Percentiles rank a stretch among this genome's conserved stretches.
Evolutionary conservation across 1,284 basidiomycete species (phyloP).

Genomic region (Schizophyllum amplum): DNA sequence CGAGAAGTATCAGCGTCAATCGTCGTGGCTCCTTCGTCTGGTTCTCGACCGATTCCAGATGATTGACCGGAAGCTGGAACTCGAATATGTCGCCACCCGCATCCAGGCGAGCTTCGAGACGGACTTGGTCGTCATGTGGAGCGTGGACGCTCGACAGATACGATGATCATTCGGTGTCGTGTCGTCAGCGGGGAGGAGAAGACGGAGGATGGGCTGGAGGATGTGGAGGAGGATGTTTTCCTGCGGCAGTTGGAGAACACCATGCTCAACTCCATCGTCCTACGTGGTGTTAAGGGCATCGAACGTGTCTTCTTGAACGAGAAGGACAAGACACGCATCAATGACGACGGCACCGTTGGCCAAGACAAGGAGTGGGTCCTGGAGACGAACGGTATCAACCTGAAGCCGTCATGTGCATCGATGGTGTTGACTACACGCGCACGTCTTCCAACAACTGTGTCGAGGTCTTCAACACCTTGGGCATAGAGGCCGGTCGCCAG

Average conservation of each 20-base stretch:
- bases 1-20: conserved; percentile 90
- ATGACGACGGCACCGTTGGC: conserved; percentile 58
- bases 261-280: conserved; percentile 92
- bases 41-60: conserved; percentile 97
- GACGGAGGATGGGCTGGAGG: conserved; percentile 73
- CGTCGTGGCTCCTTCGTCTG: conserved; percentile 95
- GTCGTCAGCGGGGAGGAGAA: conserved; percentile 87
- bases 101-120: conserved; percentile 95
- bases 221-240: conserved; percentile 93
- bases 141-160: conserved; percentile 94
- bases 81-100: conserved; percentile 91
- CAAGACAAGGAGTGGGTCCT: conserved; percentile 83
- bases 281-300: conserved; percentile 91
- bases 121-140: conserved; percentile 97
- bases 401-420: conserved; percentile 90
- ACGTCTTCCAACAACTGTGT: conserved; percentile 98
- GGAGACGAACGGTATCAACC: conserved; percentile 95
- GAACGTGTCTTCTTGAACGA: conserved; percentile 90
- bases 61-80: conserved; percentile 94
- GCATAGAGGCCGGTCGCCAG: conserved; percentile 94
- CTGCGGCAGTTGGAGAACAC: conserved; percentile 93
- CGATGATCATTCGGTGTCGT: conserved; percentile 95
- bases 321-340: conserved; percentile 73
- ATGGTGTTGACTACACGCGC: conserved; percentile 87
- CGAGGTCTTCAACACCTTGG: conserved; percentile 93